Conservation (phyloP, 2,329 filamentous ascomycete genomes). For the Penicillium sclerotiorum region DNA sequence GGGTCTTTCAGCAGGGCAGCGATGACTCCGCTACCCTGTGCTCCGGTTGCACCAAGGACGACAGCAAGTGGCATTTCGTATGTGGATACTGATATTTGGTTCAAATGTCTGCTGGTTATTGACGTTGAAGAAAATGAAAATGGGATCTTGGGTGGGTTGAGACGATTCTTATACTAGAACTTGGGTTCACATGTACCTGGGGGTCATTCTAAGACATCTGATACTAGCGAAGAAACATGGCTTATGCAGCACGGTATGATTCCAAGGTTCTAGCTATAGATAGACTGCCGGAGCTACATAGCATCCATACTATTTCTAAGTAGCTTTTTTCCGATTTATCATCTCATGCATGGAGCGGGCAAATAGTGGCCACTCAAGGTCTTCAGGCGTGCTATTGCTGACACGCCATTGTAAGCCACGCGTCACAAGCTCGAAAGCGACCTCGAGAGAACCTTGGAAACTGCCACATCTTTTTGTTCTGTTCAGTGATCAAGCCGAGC, state of each 20-base stretch:
- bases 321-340: not conserved
- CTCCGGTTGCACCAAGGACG: not conserved
- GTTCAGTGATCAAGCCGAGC: no score
- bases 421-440: no score
- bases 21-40: not conserved
- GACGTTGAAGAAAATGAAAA: not conserved
- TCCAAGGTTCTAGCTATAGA: no score
- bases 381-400: not conserved
- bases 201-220: no score
- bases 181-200: no score
- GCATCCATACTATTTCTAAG: not conserved
- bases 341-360: no score
- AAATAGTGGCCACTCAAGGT: not conserved
- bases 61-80: not conserved
- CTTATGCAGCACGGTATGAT: no score
- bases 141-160: not conserved
- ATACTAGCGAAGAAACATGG: no score
- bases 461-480: no score
- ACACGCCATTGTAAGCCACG: not conserved
- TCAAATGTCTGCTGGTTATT: not conserved
- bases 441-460: no score
- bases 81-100: not conserved
- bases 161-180: no score
- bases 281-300: no score
- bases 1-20: not conserved